Conservation (phyloP, 768 basidiomycete genomes). For the Psilocybe azurescens region DNA sequence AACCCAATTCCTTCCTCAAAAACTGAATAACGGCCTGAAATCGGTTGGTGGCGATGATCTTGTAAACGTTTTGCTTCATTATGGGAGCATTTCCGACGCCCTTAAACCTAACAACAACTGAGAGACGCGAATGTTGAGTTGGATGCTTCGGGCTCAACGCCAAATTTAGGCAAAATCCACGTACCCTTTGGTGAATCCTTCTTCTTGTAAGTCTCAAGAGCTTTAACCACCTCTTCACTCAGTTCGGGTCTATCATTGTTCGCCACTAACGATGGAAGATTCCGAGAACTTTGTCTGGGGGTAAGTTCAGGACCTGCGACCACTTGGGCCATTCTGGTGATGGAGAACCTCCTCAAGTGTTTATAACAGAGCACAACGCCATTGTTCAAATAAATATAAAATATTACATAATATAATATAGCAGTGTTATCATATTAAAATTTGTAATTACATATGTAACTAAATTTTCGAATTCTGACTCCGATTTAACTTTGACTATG, state of each 20-base stretch:
- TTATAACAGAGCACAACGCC: neutral
- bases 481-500: no score
- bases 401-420: no score
- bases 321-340: slow-evolving; percentile 28
- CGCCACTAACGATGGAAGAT: slow-evolving; percentile 34
- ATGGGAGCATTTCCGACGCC: slow-evolving; percentile 98
- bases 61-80: slow-evolving; percentile 99
- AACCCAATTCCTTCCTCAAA: slow-evolving; percentile 85
- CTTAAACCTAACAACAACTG: slow-evolving; percentile 97
- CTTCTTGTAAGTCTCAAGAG: slow-evolving; percentile 86
- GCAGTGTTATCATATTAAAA: no score
- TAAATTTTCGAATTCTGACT: no score
- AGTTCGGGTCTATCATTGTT: slow-evolving; percentile 34
- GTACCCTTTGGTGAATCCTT: slow-evolving; percentile 82
- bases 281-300: slow-evolving; percentile 27
- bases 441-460: no score
- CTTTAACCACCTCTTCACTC: slow-evolving; percentile 61
- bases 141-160: neutral
- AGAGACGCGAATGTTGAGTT: slow-evolving; percentile 9
- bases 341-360: neutral
- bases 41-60: slow-evolving; percentile 91
- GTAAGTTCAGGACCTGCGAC: slow-evolving; percentile 32
- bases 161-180: neutral
- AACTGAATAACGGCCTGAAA: slow-evolving; percentile 97
- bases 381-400: no score